These are phyloP conservation scores for Moesziomyces sp. DNA, from an alignment of 1,284 basidiomycete species.

Conservation along the genomic window DNA sequence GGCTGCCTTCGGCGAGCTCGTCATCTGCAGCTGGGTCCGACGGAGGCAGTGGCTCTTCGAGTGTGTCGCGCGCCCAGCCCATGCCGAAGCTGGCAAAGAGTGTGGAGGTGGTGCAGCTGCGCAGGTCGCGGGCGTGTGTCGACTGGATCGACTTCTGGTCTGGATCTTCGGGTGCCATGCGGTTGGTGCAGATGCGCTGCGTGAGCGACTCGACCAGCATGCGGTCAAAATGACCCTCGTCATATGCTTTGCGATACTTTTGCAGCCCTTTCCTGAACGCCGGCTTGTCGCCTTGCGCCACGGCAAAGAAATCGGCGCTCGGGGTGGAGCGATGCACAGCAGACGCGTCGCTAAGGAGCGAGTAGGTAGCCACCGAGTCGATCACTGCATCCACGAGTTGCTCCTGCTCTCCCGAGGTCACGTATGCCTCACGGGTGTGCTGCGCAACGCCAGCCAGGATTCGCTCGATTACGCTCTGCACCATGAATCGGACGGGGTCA, in stretches of 20 bases:
- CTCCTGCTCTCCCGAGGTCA: constrained; percentile 47
- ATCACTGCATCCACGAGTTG: constrained; percentile 52
- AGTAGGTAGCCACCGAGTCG: constrained; percentile 55
- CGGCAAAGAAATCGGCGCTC: constrained; percentile 39
- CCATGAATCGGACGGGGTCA: constrained; percentile 57
- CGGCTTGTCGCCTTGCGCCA: constrained; percentile 1
- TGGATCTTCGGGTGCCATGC: constrained; percentile 52
- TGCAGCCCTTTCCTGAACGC: constrained; percentile 4
- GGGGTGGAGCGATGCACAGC: constrained; percentile 44
- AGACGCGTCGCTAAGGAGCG: constrained; percentile 38
- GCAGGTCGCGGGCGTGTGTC: constrained; percentile 39
- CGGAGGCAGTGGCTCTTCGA: constrained; percentile 40
- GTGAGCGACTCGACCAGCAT: constrained; percentile 40
- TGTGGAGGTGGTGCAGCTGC: constrained; percentile 45
- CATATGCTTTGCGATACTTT: constrained; percentile 43
- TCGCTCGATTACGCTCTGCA: constrained; percentile 40
- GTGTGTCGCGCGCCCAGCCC: constrained; percentile 53
- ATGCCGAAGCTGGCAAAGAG: constrained; percentile 57
- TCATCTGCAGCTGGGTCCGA: constrained; percentile 13
- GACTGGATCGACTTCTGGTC: constrained; percentile 44
- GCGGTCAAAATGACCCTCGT: constrained; percentile 29
- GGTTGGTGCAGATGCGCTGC: constrained; percentile 30
- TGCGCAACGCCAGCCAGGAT: constrained; percentile 30
- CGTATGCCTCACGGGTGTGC: constrained; percentile 24
- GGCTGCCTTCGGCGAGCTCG: not conserved